Evolutionary conservation across 805 yeast species (phyloP).

Genomic region (Suhomyces xylopsoci): DNA sequence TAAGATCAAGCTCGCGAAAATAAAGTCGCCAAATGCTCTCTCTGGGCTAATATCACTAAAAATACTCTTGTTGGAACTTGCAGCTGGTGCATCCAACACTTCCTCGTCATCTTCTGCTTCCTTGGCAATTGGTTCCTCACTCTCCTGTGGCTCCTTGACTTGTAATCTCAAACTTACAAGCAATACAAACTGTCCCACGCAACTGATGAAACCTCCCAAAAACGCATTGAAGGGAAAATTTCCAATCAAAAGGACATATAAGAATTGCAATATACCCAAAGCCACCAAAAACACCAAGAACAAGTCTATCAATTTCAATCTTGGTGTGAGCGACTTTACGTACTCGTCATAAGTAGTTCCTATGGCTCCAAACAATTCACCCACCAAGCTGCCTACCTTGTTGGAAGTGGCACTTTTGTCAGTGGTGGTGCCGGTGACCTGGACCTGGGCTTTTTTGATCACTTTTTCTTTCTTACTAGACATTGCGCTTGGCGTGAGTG

Average conservation of each 20-base stretch:
- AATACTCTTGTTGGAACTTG: slow-evolving; percentile 8
- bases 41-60: slow-evolving; percentile 33
- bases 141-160: slow-evolving; percentile 11
- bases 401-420: neutral
- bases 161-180: slow-evolving; percentile 82
- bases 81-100: neutral
- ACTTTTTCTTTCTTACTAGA: slow-evolving; percentile 28
- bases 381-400: slow-evolving; percentile 12
- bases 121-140: neutral
- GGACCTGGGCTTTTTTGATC: slow-evolving; percentile 19
- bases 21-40: slow-evolving; percentile 81
- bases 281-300: slow-evolving; percentile 73
- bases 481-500: neutral
- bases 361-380: slow-evolving; percentile 29
- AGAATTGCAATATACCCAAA: slow-evolving; percentile 75
- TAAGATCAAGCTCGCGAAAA: slow-evolving; percentile 80
- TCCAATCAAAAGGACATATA: slow-evolving; percentile 73
- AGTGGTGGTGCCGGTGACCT: slow-evolving; percentile 6
- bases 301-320: slow-evolving; percentile 67
- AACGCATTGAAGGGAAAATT: slow-evolving; percentile 97
- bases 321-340: slow-evolving; percentile 35
- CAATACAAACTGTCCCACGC: slow-evolving; percentile 95
- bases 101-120: neutral
- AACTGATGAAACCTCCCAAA: slow-evolving; percentile 84
- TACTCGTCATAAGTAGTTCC: slow-evolving; percentile 35